These are phyloP conservation scores for Parastagonospora nodorum DNA, from an alignment of 2,329 filamentous ascomycete genomes.

Conservation along the genomic window DNA sequence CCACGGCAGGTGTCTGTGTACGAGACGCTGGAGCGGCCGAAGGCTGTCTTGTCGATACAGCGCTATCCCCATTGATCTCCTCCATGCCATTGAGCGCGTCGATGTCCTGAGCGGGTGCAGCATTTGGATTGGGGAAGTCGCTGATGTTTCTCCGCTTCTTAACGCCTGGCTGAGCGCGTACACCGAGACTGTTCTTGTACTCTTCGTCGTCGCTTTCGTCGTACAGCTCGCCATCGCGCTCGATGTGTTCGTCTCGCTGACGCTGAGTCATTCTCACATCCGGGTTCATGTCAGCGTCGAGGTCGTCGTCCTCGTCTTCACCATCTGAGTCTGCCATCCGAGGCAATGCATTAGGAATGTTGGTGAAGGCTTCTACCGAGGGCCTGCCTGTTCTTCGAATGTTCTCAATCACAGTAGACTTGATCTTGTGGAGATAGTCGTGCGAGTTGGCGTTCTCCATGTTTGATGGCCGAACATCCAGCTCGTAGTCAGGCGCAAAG, in stretches of 20 bases:
- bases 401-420: conserved; percentile 68
- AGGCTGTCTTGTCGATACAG: conserved; percentile 31
- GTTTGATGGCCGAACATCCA: conserved; percentile 71
- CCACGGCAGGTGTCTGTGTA: conserved; percentile 34
- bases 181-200: conserved; percentile 72
- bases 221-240: conserved; percentile 74
- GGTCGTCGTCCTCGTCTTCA: conserved; percentile 66
- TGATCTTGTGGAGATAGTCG: conserved; percentile 72
- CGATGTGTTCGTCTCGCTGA: conserved; percentile 78
- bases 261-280: conserved; percentile 82
- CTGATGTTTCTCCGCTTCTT: conserved; percentile 62
- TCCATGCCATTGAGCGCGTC: conserved; percentile 32
- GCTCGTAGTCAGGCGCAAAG: conserved; percentile 71
- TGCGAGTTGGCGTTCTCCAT: conserved; percentile 74
- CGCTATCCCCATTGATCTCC: conserved; percentile 40
- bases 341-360: conserved; percentile 63
- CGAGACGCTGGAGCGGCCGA: conserved; percentile 31
- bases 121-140: conserved; percentile 64
- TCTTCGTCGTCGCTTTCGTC: conserved; percentile 88
- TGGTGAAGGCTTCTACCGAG: conserved; percentile 54
- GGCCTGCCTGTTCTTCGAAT: conserved; percentile 67
- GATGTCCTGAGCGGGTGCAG: conserved; percentile 35
- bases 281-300: conserved; percentile 85
- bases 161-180: conserved; percentile 60
- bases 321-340: conserved; percentile 67